Base-by-base conservation (phyloP, 192 early-diverging fungal species). In the Podila minutissima region DNA sequence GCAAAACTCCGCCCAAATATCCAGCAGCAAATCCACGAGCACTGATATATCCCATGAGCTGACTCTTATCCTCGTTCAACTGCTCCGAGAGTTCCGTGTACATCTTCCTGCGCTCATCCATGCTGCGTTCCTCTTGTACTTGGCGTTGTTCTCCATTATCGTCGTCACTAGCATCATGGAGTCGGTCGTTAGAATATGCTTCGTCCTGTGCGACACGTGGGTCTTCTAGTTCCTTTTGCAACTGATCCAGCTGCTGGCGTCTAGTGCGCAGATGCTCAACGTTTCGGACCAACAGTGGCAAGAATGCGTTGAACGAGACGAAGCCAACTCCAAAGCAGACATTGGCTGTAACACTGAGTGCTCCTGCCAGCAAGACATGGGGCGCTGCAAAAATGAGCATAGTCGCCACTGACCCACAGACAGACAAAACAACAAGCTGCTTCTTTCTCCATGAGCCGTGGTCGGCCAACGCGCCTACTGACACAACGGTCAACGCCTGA, bases 241-340 rank as follows among this genome's bases (percentile, higher is more conserved):
- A 41, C 4, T 37, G 60, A 12, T 48, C 15, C 22, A 83, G 55
- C 17, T 73, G 59, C 22, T 81, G 38, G 10, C 64, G 48, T 26
- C 62, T 69, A 19, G 8, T 37, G 17, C 75, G 68, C 10, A 82
- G 46, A 19, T 72, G 68, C 15, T 69, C 68, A 26, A 83, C 50
- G 65, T 83, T 84, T 35, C 83, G 63, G 31, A 83, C 82, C 51
- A 86, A 65, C 5, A 88, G 71, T 15, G 87, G 88, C 59, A 89
- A 66, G 63, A 84, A 89, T 12, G 83, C 85, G 35, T 89, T 86
- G 65, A 86, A 87, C 55, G 85, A 89, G 10, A 89, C 88, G 7
- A 85, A 67, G 13, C 82, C 62, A 13, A 79, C 83, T 0, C 88
- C 88, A 75, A 86, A 89, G 35, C 72, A 75, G 10, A 89, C 81